Evolutionary conservation across 2,329 filamentous ascomycete species (phyloP).

Genomic region (Ramichloridium luteum): DNA sequence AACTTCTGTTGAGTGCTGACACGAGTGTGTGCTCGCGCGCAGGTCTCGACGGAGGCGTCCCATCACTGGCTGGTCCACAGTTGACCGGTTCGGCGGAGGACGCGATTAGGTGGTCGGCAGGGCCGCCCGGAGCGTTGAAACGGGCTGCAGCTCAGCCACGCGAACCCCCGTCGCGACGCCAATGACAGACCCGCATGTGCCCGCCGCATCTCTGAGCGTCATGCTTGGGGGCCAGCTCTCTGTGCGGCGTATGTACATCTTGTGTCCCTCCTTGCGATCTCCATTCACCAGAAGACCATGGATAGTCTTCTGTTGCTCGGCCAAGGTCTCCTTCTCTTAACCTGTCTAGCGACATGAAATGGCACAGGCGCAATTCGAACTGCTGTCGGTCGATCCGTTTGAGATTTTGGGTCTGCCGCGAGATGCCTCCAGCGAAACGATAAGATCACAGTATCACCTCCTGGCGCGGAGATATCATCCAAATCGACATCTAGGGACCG

Average conservation of each 20-base stretch:
- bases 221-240: not conserved
- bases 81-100: no score
- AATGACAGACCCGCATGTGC: not conserved
- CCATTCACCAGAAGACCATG: not conserved
- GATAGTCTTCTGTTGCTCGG: not conserved
- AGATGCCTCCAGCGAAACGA: conserved; percentile 59
- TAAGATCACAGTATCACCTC: conserved; percentile 86
- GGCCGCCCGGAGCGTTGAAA: not conserved
- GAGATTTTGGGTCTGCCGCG: conserved; percentile 61
- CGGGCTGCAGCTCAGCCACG: not conserved
- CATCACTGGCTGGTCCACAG: no score
- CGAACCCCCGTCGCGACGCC: not conserved
- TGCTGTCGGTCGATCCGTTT: conserved; percentile 57
- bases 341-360: conserved; percentile 1
- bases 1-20: no score
- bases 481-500: conserved; percentile 34
- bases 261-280: not conserved
- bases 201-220: not conserved
- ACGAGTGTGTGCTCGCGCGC: no score
- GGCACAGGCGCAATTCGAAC: conserved; percentile 3
- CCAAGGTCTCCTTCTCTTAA: not conserved
- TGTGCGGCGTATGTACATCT: not conserved
- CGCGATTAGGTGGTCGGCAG: no score
- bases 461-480: conserved; percentile 72
- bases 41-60: no score